phyloP scores from a whole-genome alignment of 2,329 filamentous ascomycete species.

The Coniochaeta sp. region DNA sequence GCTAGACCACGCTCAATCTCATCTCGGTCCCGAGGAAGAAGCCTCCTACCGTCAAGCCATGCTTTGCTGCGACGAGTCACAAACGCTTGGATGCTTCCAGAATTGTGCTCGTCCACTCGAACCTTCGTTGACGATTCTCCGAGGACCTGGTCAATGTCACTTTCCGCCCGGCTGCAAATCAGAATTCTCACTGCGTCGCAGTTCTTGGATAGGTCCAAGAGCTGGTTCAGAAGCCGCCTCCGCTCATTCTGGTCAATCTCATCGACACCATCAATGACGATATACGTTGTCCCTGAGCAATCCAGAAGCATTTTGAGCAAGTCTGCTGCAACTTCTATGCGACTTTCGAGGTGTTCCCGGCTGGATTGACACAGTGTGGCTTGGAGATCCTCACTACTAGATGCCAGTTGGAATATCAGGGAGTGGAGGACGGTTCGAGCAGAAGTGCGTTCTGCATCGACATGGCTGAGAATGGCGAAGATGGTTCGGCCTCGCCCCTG shows the following conservation, averaged over 20 bases:
- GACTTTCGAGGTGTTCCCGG: constrained; percentile 10
- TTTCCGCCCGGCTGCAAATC: constrained; percentile 18
- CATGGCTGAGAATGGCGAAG: constrained; percentile 13
- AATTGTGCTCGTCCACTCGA: constrained; percentile 14
- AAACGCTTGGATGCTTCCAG: constrained; percentile 13
- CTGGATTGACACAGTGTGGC: constrained; percentile 11
- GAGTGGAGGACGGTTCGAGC: constrained; percentile 12
- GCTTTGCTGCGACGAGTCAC: constrained; percentile 8
- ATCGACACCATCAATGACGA: constrained; percentile 22
- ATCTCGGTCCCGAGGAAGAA: constrained; percentile 6
- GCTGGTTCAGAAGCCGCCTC: constrained; percentile 6
- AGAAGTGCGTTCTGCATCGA: constrained; percentile 2
- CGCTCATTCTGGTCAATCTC: constrained; percentile 16
- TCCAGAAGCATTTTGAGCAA: constrained; percentile 15
- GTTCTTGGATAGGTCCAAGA: constrained; percentile 6
- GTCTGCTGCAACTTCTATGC: constrained; percentile 14
- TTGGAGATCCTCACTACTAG: constrained; percentile 13
- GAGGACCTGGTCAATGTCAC: constrained; percentile 13
- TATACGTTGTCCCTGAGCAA: constrained; percentile 11
- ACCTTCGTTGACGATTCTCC: constrained; percentile 6
- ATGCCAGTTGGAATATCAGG: constrained; percentile 12
- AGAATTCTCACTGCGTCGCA: constrained; percentile 12
- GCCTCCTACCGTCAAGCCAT: constrained; percentile 9
- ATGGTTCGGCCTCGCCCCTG: constrained; percentile 5
- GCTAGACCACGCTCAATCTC: constrained; percentile 12